Base-by-base conservation (phyloP, 768 basidiomycete species). In the Chiua virens region DNA sequence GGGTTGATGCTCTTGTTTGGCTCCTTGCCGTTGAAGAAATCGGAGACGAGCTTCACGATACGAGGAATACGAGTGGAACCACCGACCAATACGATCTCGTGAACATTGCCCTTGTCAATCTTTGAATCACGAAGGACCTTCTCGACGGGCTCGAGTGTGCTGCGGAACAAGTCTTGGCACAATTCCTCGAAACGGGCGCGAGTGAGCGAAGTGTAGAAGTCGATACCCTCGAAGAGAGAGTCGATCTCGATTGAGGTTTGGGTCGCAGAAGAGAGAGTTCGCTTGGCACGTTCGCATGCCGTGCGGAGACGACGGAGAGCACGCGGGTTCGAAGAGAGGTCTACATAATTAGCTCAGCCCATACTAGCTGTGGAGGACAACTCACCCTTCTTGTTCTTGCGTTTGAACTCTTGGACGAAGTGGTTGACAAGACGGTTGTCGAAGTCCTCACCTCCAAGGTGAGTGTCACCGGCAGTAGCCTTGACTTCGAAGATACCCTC, bases 1-100 rank as follows among this genome's bases (percentile, higher is more conserved):
- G 96, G 96, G 85, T 98, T 98, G 80, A 98, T 98, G 76, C 88
- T 89, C 83, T 95, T 97, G 82, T 93, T 94, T 64, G 92, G 95
- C 78, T 97, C 94, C 80, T 95, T 94, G 70, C 95, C 95, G 71
- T 91, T 92, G 81, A 98, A 98, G 84, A 90, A 97, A 74, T 98
- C 95, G 59, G 92, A 95, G 50, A 98, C 92, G 68, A 98, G 90
- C 75, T 97, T 95, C 70, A 92, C 87, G 65, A 98, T 89, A 72
- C 92, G 90, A 59, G 96, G 96, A 59, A 98, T 98, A 84, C 94
- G 94, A 49, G 96, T 98, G 43, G 96, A 98, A 55, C 96, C 96
- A 71, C 96, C 95, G 61, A 97, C 96, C 61, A 98, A 80, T 64
- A 98, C 96, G 58, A 98, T 96, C 71, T 98, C 96, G 78, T 98